Evolutionary conservation across 176 grass and related monocot genomes (phyloP).

Genomic region (Aegilops sharonensis): DNA sequence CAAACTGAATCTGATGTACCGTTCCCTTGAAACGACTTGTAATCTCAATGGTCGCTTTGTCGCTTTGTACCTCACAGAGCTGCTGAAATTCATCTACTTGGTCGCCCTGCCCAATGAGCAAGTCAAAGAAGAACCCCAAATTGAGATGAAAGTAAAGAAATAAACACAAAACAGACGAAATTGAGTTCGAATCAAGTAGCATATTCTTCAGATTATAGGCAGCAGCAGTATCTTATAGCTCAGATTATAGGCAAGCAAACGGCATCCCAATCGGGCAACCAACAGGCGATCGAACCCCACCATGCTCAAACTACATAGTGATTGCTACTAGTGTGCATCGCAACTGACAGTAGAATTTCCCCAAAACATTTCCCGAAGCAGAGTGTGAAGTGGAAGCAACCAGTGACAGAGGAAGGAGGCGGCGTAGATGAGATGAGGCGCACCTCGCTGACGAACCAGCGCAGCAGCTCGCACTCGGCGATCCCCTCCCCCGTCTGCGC

Average conservation of each 20-base stretch:
- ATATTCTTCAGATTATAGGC: neutral
- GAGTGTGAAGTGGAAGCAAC: too few species aligned
- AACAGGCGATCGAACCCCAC: too few species aligned
- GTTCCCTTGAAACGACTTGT: conserved; percentile 91
- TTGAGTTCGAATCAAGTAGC: neutral
- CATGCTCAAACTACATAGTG: too few species aligned
- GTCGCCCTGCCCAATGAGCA: conserved; percentile 62
- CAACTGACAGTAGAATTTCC: too few species aligned
- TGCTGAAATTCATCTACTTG: conserved; percentile 87
- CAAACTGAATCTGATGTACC: conserved; percentile 78
- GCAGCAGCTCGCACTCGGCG: conserved; percentile 91
- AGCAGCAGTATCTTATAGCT: neutral
- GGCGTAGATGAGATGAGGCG: too few species aligned
- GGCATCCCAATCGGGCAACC: neutral
- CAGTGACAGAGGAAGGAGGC: too few species aligned
- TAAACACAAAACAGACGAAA: neutral
- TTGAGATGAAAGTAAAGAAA: neutral
- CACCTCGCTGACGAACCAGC: conserved; percentile 86
- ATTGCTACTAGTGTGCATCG: too few species aligned
- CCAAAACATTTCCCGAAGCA: too few species aligned
- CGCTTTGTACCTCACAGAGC: conserved; percentile 95
- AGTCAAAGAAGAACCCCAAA: neutral
- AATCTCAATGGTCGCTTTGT: conserved; percentile 98
- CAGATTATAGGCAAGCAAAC: neutral
- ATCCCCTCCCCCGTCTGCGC: conserved; percentile 97